These are phyloP conservation scores for Amaranthus tricolor DNA, from an alignment of 179 eudicot species.

Conservation along the genomic window DNA sequence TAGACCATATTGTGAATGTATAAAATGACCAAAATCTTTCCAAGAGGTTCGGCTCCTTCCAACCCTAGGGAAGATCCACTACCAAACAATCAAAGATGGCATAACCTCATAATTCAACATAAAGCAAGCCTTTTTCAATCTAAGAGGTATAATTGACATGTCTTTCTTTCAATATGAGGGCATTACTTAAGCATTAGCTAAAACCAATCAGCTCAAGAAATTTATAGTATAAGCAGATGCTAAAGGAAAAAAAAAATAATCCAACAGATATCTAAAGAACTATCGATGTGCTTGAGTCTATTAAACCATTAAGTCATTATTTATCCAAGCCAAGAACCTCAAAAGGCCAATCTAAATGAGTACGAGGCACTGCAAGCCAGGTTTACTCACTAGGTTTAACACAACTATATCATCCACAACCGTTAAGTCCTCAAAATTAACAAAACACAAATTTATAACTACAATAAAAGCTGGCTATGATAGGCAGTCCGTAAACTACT, in stretches of 20 bases:
- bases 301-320: background rate
- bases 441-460: slow-evolving; percentile 3
- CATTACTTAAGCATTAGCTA: background rate
- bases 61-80: too few relatives aligned
- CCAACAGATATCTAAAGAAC: too few relatives aligned
- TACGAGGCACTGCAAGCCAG: background rate
- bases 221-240: background rate
- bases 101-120: background rate
- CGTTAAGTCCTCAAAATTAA: background rate
- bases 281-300: background rate
- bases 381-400: background rate
- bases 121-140: background rate
- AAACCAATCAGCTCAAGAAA: background rate
- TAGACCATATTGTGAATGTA: too few relatives aligned
- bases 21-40: too few relatives aligned
- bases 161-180: too few relatives aligned
- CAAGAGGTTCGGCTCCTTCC: too few relatives aligned
- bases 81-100: background rate
- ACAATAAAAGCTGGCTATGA: background rate
- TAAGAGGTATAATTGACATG: background rate
- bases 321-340: background rate
- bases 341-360: background rate
- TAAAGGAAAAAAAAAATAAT: background rate
- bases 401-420: background rate
- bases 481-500: background rate